Base-by-base conservation (phyloP, 1,284 basidiomycete genomes). In the Pseudozyma pruni region DNA sequence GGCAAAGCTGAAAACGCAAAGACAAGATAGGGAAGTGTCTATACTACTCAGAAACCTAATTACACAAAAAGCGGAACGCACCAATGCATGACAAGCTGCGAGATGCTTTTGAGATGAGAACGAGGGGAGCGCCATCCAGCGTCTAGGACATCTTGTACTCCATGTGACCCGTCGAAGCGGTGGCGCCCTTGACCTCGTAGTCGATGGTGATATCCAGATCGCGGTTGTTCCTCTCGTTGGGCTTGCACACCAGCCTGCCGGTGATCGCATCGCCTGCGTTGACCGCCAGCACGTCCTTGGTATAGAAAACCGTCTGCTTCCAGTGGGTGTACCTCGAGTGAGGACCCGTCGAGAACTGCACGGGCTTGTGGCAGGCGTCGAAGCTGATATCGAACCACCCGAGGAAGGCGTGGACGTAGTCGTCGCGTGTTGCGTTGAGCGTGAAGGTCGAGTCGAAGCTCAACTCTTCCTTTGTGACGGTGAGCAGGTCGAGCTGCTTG, bases 321-420 rank as follows among this genome's bases (percentile, higher is more conserved):
- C 80, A 82, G 69, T 82, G 80, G n/a, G 80, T 82, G 72, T 81
- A 82, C 2, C 77, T 63, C 41, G 73, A 74, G 62, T 82, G 80
- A 8, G 80, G 80, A 20, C 80, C 80, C 16, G 80, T 82, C 10
- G 72, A 74, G 61, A 82, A 82, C 79, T 90, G 89, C 71, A 96
- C 90, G 75, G 93, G 93, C 84, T 94, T 98, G 86, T 98, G 96
- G 67, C 93, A 94, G 82, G 92, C 94, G 58, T 92, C 90, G 85
- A 99, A 99, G 44, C 89, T 87, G 79, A 97, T 91, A 84, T 99
- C 96, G 84, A 99, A 98, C 96, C 96, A 99, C 34, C 94, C 94
- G 51, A 99, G 89, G 89, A 98, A 97, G n/a, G 96, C 96, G 81
- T 99, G 96, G 17, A 95, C 87, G 67, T 80, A 98, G 83, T 99